phyloP scores from a whole-genome alignment of 352 stramenopile species.

The Phytophthora sp. region DNA sequence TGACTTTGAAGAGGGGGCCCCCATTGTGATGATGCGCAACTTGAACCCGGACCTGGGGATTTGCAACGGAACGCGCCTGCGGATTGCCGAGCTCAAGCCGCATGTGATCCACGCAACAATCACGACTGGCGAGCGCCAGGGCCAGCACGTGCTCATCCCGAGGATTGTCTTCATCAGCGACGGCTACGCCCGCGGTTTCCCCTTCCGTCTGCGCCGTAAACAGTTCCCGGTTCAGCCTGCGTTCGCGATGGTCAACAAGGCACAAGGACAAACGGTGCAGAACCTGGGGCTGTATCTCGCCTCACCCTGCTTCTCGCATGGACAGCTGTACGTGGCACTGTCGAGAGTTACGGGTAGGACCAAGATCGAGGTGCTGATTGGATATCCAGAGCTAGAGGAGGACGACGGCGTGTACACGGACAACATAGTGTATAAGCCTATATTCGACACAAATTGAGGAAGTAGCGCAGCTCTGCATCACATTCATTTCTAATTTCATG shows the following conservation, averaged over 20 bases:
- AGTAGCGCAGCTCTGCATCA: no score
- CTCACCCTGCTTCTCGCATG: neutral
- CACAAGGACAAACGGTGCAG: neutral
- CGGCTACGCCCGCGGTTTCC: neutral
- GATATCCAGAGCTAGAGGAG: neutral
- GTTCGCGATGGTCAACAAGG: neutral
- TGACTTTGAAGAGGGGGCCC: neutral
- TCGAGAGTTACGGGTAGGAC: neutral
- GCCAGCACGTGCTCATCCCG: neutral
- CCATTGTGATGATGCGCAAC: neutral
- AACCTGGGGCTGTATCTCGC: neutral
- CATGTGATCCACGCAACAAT: neutral
- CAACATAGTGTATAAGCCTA: neutral
- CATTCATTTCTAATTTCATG: no score
- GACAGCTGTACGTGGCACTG: neutral
- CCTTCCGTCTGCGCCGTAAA: neutral
- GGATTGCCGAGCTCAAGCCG: no score
- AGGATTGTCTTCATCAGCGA: neutral
- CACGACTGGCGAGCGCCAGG: neutral
- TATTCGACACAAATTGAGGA: no score
- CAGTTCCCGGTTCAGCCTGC: neutral
- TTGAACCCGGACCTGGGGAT: neutral
- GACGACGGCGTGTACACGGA: neutral
- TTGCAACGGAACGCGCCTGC: neutral
- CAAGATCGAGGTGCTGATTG: neutral